These are phyloP conservation scores for Coffea eugenioides DNA, from an alignment of 257 asterid species.

Conservation along the genomic window DNA sequence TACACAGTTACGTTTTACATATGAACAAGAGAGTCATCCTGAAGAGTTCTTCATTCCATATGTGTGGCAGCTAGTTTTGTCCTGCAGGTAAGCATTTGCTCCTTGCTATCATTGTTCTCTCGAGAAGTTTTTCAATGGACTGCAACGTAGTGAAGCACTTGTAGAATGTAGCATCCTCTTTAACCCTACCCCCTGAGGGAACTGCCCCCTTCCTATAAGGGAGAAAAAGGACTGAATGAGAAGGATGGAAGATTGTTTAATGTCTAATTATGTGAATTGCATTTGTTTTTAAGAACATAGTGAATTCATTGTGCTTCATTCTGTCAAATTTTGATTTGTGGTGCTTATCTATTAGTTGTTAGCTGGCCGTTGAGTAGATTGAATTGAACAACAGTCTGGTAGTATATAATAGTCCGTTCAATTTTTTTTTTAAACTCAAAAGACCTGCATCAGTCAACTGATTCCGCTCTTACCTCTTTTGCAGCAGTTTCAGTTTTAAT, in stretches of 20 bases:
- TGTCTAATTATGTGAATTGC: not conserved
- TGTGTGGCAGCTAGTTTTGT: slow-evolving; percentile 82
- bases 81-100: slow-evolving; percentile 48
- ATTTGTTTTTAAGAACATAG: not conserved
- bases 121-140: not conserved
- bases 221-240: not conserved
- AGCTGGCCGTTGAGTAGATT: not conserved
- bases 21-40: slow-evolving; percentile 95
- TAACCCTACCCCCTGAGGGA: too few species aligned
- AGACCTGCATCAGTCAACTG: not conserved
- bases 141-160: not conserved
- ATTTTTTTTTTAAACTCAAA: too few species aligned
- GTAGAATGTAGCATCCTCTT: not conserved
- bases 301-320: not conserved
- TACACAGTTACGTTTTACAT: slow-evolving; percentile 73
- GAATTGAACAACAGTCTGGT: not conserved
- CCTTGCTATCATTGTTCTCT: not conserved
- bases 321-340: not conserved
- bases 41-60: slow-evolving; percentile 96
- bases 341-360: not conserved
- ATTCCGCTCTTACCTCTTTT: slow-evolving; percentile 12
- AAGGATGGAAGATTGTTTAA: not conserved
- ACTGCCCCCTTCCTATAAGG: not conserved
- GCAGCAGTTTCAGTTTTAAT: slow-evolving; percentile 67
- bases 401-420: not conserved